Base-by-base conservation (phyloP, 176 grass and related monocot species). In the Puya raimondii region DNA sequence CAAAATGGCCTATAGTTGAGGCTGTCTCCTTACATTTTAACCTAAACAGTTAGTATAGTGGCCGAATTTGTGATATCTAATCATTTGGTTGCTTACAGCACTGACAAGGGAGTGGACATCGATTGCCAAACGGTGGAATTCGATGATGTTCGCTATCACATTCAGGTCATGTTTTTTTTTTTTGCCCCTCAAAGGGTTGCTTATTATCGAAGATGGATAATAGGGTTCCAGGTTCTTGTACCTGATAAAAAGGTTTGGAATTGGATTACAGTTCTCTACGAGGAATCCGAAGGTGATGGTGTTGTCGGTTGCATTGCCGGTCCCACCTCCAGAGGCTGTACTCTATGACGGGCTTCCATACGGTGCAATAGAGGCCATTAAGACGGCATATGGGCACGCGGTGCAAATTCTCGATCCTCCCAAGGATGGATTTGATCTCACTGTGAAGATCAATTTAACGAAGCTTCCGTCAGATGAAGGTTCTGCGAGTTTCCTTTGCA, bases 101-200 rank as follows among this genome's bases (percentile, higher is more conserved):
- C 86, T 23, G 87, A 99, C 26, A 99, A 88, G 75, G 90, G 87
- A 42, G 80, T 93, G 73, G 94, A 99, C 79, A 87, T 93, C 66
- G 94, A 93, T 74, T 99, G 94, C 75, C 94, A 97, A 72, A 90
- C 89, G 20, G 94, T 97, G 64, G 94, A 97, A 50, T 97, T 92
- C 48, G 94, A 92, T 53, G 94, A 97, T 68, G 82, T 97, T 67
- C 87, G 90, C 49, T 99, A 99, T 80, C 94, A 99, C 78, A 84
- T 99, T 23, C 94, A 93, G 90, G 94, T 99, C 21, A 72, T 33
- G 49, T 17, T 26, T 64, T 67, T 26, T 64, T 67, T 78, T 25
- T 73, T 57, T 21, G 18, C 52, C 12, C 23, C 16, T 70, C 51
- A 7, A 4, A 70, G 33, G 7, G 7, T 42, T 42, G 7, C 33